A percentile compares a stretch with the other conserved stretches of the same genome.
These are phyloP conservation scores for Mallotus repandus DNA, from an alignment of 441 rosid genomes.

Conservation along the genomic window DNA sequence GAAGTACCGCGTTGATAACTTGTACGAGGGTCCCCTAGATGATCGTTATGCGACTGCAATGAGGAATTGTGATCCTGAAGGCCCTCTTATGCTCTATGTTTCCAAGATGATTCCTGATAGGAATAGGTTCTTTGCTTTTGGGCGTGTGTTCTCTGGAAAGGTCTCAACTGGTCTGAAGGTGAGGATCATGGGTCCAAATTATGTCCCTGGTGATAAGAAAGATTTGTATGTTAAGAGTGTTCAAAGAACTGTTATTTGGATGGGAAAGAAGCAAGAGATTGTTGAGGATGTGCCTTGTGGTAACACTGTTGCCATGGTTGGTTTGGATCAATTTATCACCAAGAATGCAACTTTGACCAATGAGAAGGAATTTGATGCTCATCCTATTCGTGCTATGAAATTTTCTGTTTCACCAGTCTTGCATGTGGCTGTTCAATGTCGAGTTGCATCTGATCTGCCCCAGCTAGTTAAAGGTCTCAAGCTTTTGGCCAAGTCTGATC, in stretches of 20 bases:
- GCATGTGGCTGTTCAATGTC: conserved; percentile 53
- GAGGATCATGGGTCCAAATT: conserved; percentile 66
- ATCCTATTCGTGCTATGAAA: conserved; percentile 57
- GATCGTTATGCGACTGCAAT: conserved; percentile 54
- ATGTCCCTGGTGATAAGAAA: conserved; percentile 58
- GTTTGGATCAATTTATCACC: conserved; percentile 56
- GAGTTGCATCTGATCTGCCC: conserved; percentile 53
- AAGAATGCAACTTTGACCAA: conserved; percentile 61
- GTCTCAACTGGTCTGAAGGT: conserved; percentile 59
- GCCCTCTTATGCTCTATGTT: conserved; percentile 62
- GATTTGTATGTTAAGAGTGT: conserved; percentile 56
- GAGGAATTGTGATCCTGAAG: conserved; percentile 56
- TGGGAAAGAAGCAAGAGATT: conserved; percentile 65
- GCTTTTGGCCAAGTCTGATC: conserved; percentile 53
- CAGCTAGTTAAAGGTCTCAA: conserved; percentile 54
- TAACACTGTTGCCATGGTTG: conserved; percentile 63
- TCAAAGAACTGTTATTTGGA: conserved; percentile 68
- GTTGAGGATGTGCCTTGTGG: conserved; percentile 71
- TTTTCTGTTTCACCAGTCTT: conserved; percentile 55
- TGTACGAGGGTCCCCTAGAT: conserved; percentile 61
- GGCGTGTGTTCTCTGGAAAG: conserved; percentile 55
- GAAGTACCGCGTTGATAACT: conserved; percentile 58
- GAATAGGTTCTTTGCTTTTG: conserved; percentile 61
- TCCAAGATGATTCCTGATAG: conserved; percentile 69
- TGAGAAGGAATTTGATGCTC: conserved; percentile 61